phyloP scores from a whole-genome alignment of 352 stramenopile genomes.

The Globisporangium paroecandrum region DNA sequence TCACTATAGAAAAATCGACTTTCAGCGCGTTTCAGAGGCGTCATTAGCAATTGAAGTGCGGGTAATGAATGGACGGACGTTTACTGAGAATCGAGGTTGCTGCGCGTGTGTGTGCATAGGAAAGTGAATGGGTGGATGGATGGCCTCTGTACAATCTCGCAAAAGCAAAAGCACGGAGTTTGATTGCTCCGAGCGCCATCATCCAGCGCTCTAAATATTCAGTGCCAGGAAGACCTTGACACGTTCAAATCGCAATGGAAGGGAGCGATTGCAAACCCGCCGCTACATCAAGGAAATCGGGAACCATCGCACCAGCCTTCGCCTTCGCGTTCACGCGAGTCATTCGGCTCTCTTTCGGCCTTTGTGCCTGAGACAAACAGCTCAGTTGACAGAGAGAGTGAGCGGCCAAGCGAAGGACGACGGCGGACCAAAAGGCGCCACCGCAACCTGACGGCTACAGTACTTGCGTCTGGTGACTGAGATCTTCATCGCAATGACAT shows the following conservation, averaged over 20 bases:
- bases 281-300: conserved; percentile 4
- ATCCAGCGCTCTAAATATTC: neutral
- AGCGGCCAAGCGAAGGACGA: neutral
- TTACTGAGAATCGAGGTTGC: neutral
- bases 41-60: neutral
- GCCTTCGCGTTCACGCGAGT: neutral
- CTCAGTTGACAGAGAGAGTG: neutral
- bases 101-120: neutral
- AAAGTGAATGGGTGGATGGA: neutral
- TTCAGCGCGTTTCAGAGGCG: neutral
- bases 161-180: neutral
- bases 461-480: neutral
- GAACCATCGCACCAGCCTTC: neutral
- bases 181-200: neutral
- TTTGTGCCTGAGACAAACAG: neutral
- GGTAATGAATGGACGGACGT: neutral
- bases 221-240: neutral
- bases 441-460: neutral
- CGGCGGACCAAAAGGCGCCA: neutral
- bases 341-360: neutral
- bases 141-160: neutral
- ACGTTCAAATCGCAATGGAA: conserved; percentile 1
- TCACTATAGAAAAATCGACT: neutral
- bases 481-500: conserved; percentile 1
- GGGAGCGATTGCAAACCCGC: neutral